phyloP scores from a whole-genome alignment of 352 stramenopile species.

The Globisporangium spinosum region DNA sequence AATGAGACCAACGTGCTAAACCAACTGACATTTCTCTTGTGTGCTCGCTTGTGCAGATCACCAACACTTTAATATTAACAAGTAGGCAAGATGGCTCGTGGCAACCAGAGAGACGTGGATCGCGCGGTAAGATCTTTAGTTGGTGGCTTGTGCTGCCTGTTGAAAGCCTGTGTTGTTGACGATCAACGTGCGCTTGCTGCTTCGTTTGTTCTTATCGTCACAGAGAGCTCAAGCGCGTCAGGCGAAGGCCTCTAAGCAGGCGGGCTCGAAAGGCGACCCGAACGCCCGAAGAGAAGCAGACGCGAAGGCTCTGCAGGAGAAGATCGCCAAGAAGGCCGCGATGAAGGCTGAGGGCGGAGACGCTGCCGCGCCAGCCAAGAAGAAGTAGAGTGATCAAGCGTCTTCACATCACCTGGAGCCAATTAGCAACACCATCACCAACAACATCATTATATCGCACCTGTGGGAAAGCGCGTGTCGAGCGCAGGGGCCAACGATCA shows the following conservation, averaged over 20 bases:
- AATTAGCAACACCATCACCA: neutral
- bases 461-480: neutral
- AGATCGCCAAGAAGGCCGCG: constrained; percentile 71
- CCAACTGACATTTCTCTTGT: neutral
- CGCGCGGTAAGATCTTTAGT: constrained; percentile 39
- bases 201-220: neutral
- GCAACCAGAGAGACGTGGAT: constrained; percentile 78
- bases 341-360: constrained; percentile 52
- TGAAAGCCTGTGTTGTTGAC: neutral
- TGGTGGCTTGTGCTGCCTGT: neutral
- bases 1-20: neutral
- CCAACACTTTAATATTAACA: too few species aligned
- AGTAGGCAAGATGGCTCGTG: constrained; percentile 53
- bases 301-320: constrained; percentile 77
- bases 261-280: constrained; percentile 40
- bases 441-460: constrained; percentile 13
- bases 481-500: neutral
- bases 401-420: neutral
- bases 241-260: constrained; percentile 42
- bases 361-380: constrained; percentile 30
- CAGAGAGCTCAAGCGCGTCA: constrained; percentile 74
- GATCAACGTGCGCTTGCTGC: neutral
- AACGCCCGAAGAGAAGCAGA: constrained; percentile 63
- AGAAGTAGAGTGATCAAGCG: constrained; percentile 17
- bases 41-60: neutral